phyloP scores from a whole-genome alignment of 2,329 filamentous ascomycete species.

The Calonectria honghensis region DNA sequence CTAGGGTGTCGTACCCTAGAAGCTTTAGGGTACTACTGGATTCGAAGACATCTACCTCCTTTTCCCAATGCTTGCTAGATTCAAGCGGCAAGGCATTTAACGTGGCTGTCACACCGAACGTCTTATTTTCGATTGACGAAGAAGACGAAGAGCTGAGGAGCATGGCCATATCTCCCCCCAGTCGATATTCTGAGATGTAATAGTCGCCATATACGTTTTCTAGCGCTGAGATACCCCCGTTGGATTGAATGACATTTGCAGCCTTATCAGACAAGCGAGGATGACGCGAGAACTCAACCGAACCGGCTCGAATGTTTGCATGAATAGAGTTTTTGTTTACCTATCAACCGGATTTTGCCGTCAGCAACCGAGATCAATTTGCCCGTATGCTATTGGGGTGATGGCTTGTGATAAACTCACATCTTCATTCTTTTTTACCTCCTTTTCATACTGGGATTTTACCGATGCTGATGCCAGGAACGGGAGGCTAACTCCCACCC shows the following conservation, averaged over 20 bases:
- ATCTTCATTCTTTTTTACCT: not conserved
- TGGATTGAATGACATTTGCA: not conserved
- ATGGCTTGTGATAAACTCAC: not conserved
- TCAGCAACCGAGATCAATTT: not conserved
- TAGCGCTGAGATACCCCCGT: not conserved
- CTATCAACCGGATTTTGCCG: not conserved
- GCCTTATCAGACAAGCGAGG: not conserved
- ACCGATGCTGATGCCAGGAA: not conserved
- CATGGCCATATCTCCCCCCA: too few species aligned
- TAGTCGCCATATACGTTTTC: not conserved
- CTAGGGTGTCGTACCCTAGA: not conserved
- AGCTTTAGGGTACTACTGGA: too few species aligned
- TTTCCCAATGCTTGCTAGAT: too few species aligned
- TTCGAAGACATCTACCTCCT: too few species aligned
- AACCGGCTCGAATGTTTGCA: not conserved
- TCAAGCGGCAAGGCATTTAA: too few species aligned
- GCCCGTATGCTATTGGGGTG: not conserved
- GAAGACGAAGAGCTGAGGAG: too few species aligned
- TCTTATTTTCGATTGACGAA: too few species aligned
- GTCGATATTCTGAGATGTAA: too few species aligned
- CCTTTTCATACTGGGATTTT: not conserved
- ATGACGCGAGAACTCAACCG: not conserved
- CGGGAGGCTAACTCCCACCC: not conserved
- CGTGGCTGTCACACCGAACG: too few species aligned
- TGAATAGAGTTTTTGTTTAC: not conserved